Percentiles rank a stretch among this genome's conserved stretches.
These are phyloP conservation scores for Yamadazyma dushanensis DNA, from an alignment of 1,139 yeast genomes.

Conservation along the genomic window DNA sequence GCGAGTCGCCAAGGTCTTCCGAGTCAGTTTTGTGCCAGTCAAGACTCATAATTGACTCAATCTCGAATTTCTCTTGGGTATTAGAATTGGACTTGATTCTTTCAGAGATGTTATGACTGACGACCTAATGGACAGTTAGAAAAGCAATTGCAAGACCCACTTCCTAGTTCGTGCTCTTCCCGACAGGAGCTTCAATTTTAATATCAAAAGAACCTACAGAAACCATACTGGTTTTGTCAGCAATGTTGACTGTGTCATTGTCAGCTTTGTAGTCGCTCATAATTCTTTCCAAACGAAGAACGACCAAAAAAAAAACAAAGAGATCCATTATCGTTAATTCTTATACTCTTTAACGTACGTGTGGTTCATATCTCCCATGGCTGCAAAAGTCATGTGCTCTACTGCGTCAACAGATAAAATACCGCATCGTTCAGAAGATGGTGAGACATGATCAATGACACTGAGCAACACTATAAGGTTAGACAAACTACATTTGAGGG, in stretches of 20 bases:
- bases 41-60: conserved; percentile 18
- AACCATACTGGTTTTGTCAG: background rate
- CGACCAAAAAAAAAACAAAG: no score
- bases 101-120: conserved; percentile 37
- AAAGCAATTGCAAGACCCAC: conserved; percentile 20
- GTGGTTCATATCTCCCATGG: no score
- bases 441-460: no score
- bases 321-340: no score
- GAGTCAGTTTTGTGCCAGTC: conserved; percentile 27
- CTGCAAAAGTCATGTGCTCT: conserved; percentile 1
- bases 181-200: background rate
- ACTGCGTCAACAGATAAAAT: conserved; percentile 1
- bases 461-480: no score
- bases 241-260: background rate
- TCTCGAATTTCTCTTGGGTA: conserved; percentile 8
- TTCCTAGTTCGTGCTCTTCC: conserved; percentile 8
- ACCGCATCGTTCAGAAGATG: background rate
- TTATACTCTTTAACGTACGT: no score
- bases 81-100: conserved; percentile 12
- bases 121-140: conserved; percentile 37
- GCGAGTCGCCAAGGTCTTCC: conserved; percentile 22
- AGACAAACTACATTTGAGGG: no score
- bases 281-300: no score
- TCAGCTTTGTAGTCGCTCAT: no score
- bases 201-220: background rate